Base-by-base conservation (phyloP, 768 basidiomycete genomes). In the Gloeophyllum trabeum region DNA sequence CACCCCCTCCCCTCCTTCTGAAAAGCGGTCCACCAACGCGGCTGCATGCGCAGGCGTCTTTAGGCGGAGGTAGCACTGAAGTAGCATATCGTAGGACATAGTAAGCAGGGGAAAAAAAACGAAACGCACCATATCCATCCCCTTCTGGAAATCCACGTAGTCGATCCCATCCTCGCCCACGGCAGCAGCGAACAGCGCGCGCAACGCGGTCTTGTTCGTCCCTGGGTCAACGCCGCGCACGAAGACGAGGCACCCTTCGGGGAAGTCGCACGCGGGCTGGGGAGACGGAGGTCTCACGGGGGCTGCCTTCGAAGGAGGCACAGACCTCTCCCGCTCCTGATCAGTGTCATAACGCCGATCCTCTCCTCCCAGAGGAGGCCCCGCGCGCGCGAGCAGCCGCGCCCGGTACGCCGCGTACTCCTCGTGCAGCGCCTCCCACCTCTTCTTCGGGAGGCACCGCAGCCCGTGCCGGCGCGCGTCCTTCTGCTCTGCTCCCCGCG, bases 151-250 rank as follows among this genome's bases (percentile, higher is more conserved):
- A 58, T 90, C 87, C 14, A 89, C 71, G 43, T 91, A 91, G 52
- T 89, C 82, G 22, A 90, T 56, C 2, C 66, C 73, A 5, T 61
- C 59, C 13, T 42, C 16, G 19, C 21, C 45, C 24, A 39, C 16
- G 32, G 25, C 35, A 5, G 25, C 22, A 12, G 41, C 40, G 46
- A 88, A 79, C 4, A 86, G 55, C 2, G 63, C 56, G 34, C 76
- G 79, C 13, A 91, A 64, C 0, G 82, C 80, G 0, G 88, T 89
- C 57, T 88, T 89, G 55, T 88, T 91, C 21, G 86, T 85, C 43
- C 77, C 75, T 2, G 73, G 63, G 45, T 88, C 81, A 5, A 90
- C 52, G 54, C 85, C 71, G 34, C 78, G 76, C 4, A 76, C 72
- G 53, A 81, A 84, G 23, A 85, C 65, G 5, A 91, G 74, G 44